Base-by-base conservation (phyloP, 1,139 yeast species). In the Geotrichum aggregatum region DNA sequence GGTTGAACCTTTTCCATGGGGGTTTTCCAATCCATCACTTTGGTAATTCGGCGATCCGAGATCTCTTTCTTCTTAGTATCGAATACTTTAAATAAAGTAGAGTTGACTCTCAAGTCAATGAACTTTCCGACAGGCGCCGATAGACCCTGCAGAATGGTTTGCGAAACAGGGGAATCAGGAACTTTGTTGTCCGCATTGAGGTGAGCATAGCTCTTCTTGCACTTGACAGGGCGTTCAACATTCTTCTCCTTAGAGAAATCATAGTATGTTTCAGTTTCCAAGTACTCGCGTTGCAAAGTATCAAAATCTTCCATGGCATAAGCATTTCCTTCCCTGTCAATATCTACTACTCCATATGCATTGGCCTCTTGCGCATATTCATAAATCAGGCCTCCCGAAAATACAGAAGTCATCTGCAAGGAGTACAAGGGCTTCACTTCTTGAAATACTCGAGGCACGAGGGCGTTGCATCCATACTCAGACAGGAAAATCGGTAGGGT, bases 401-500 rank as follows among this genome's bases (percentile, higher is more conserved):
- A 73, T 2, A 80, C 73, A 54, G 75, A 66, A 44, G 74, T 61
- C 64, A 81, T 68, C 3, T 79, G 78, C 22, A 60, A 58, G n/a
- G 63, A 57, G 59, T 73, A 81, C 36, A 81, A 64, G 44, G 77
- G 76, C 53, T 82, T 74, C 45, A 85, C 84, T 69, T 84, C 92
- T 54, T 77, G 76, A 69, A 84, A 85, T 34, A 78, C 70, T 66
- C 94, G 77, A 52, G 92, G 89, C 45, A 61, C 56, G 42, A 66
- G 63, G 3, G 62, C 64, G 58, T 72, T 63, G 84, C 80, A 62
- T 77, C 92, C 78, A 80, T 95, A 89, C 71, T 91, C 98, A 18
- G 95, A 85, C 70, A 89, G 83, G 65, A 91, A 82, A 30, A 89
- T 71, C 13, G 97, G 97, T 54, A 87, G 82, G 13, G 87, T 74